Evolutionary conservation across 2,329 filamentous ascomycete genomes (phyloP), one percentile per base, ranked within the genome.

Genomic region (Allantophomopsis cytisporea): DNA sequence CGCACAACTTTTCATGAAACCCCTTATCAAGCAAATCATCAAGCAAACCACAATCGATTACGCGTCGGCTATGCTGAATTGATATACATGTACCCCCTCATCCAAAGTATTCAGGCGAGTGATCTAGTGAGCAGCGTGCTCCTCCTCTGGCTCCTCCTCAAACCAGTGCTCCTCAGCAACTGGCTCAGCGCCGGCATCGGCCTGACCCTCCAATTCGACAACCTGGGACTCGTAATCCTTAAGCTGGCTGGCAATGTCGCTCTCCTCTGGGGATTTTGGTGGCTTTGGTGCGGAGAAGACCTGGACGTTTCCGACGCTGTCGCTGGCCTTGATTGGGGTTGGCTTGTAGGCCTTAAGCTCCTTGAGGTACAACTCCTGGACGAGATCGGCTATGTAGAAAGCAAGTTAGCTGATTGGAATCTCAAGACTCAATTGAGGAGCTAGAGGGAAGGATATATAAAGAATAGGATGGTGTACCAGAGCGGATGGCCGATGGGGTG

Each of bases 331-430:
- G 67, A 89, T 61, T 51, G 77, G 69, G 41, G 83, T 70, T 48
- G 80, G 69, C 76, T 96, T 96, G 82, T 94, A 96, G 65, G 78
- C 76, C 69, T 89, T 91, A 60, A 98, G 79, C 68, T 96, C 88
- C 64, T 81, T 83, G 54, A 98, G 79, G 74, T 98, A 98, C 59
- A 98, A 76, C 62, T 96, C 89, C 68, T 96, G 91, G 55, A 98
- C 85, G 57, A 94, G 78, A 65, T 98, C 91, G 77, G 85, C 91
- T 96, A 59, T 7, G 18, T 20, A 17, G 23, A 30, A 35, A 37
- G 20, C 20, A 23, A 28, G 20, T 42, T 39, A 38, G 35, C 31
- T 12, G 3, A 13, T 14, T 17, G 23, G 12, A 12, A 20, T 32
- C 16, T 20, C 32, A 31, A 23, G 31, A n/a, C 33, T 16, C 16